phyloP scores from a whole-genome alignment of 768 basidiomycete genomes.

The Naganishia vishniacii region DNA sequence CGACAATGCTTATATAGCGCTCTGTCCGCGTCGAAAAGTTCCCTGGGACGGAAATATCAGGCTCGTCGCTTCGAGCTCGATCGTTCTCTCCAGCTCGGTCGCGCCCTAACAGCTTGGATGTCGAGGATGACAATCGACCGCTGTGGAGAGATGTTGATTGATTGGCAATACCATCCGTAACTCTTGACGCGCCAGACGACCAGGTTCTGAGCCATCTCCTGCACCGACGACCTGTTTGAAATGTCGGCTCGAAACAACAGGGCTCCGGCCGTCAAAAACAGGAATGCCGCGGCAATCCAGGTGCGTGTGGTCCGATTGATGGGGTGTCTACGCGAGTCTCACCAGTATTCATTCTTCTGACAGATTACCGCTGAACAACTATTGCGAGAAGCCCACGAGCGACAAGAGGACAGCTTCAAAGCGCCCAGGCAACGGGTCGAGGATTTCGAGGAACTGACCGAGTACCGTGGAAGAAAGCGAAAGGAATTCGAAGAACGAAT shows the following conservation, averaged over 20 bases:
- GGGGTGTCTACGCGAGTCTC: conserved; percentile 2
- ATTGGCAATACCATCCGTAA: too few species aligned
- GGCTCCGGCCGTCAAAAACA: conserved; percentile 73
- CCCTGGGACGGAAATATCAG: neutral
- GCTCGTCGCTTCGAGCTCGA: neutral
- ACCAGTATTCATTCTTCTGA: conserved; percentile 31
- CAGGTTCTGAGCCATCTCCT: too few species aligned
- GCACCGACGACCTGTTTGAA: too few species aligned
- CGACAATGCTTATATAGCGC: neutral
- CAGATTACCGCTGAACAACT: conserved; percentile 99
- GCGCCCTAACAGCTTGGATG: too few species aligned
- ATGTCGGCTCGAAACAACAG: conserved; percentile 37
- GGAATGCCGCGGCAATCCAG: conserved; percentile 73
- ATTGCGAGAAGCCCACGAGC: conserved; percentile 94
- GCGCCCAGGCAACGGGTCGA: conserved; percentile 93
- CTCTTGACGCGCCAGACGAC: too few species aligned
- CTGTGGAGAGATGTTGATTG: neutral
- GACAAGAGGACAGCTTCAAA: conserved; percentile 84
- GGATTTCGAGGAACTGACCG: conserved; percentile 79
- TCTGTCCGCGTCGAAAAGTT: neutral
- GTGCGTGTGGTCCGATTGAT: conserved; percentile 54
- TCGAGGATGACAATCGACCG: neutral
- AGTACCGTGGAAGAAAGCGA: conserved; percentile 78
- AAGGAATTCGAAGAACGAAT: conserved; percentile 80
- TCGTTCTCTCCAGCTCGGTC: neutral